A percentile compares a stretch with the other conserved stretches of the same genome.
Conservation (phyloP, 495 filamentous ascomycete genomes). For the Clohesyomyces aquaticus region DNA sequence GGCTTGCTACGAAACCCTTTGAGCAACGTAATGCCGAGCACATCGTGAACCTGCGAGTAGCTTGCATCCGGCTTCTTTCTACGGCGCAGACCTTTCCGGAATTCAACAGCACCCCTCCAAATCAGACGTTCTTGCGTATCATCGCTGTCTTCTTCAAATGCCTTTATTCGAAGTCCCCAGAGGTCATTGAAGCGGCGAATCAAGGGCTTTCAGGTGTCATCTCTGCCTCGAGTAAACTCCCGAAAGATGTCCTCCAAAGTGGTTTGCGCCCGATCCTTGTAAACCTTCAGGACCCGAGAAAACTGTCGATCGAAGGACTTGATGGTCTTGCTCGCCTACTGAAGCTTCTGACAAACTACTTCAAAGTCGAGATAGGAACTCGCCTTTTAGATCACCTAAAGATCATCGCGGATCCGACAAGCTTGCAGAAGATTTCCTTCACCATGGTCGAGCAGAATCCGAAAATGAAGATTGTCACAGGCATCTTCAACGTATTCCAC, state of each 20-base stretch:
- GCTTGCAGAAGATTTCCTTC: conserved; percentile 88
- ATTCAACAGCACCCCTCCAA: conserved; percentile 70
- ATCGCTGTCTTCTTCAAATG: conserved; percentile 98
- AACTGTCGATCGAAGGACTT: conserved; percentile 83
- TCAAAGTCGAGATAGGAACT: conserved; percentile 97
- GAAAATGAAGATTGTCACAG: conserved; percentile 88
- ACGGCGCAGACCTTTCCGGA: conserved; percentile 91
- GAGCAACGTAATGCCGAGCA: conserved; percentile 90
- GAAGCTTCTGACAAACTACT: conserved; percentile 92
- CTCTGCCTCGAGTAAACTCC: conserved; percentile 83
- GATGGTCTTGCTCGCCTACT: conserved; percentile 89
- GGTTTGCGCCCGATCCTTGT: conserved; percentile 92
- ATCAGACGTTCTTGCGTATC: conserved; percentile 77
- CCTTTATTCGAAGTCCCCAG: conserved; percentile 84
- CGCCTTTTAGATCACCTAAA: conserved; percentile 91
- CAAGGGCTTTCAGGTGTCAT: conserved; percentile 83
- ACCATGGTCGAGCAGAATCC: conserved; percentile 88
- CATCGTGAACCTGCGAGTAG: conserved; percentile 88
- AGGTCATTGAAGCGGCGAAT: conserved; percentile 94
- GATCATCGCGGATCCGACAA: conserved; percentile 76
- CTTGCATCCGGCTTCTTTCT: conserved; percentile 89
- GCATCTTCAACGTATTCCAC: conserved; percentile 96
- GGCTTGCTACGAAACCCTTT: conserved; percentile 75
- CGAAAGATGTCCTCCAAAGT: conserved; percentile 92
- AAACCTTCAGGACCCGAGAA: conserved; percentile 91